A percentile compares a stretch with the other conserved stretches of the same genome.
phyloP scores from a whole-genome alignment of 768 basidiomycete genomes.

The Exsudoporus frostii region DNA sequence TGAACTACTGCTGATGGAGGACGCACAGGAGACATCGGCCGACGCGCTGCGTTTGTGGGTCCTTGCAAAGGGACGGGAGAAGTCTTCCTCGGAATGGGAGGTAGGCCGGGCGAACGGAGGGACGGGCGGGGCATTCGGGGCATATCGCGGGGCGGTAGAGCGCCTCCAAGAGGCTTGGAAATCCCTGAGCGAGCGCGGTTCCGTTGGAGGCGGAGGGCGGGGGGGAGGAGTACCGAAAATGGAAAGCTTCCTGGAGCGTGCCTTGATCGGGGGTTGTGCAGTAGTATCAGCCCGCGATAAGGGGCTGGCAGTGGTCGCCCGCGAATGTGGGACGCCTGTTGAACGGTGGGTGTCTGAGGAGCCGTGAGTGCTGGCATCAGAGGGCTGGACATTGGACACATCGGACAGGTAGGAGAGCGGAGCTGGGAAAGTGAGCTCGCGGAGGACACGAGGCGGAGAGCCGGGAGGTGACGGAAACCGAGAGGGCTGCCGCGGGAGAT shows the following conservation, averaged over 20 bases:
- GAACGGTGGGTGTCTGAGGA: constrained; percentile 4
- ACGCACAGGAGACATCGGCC: constrained; percentile 44
- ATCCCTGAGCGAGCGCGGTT: constrained; percentile 43
- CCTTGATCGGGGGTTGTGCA: constrained; percentile 11
- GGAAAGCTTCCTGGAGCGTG: constrained; percentile 29
- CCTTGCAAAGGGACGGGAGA: constrained; percentile 29
- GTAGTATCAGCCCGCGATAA: constrained; percentile 19
- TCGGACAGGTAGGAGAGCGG: constrained; percentile 54
- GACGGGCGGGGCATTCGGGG: background rate
- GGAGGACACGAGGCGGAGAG: constrained; percentile 32
- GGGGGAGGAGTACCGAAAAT: constrained; percentile 36
- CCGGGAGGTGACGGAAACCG: constrained; percentile 16
- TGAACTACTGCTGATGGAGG: constrained; percentile 27
- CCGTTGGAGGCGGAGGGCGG: constrained; percentile 45
- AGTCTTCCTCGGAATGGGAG: constrained; percentile 41
- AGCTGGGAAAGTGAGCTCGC: constrained; percentile 72
- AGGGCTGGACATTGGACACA: constrained; percentile 6
- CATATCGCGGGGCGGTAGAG: constrained; percentile 12
- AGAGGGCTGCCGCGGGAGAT: constrained; percentile 31
- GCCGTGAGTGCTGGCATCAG: constrained; percentile 7
- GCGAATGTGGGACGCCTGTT: constrained; percentile 1
- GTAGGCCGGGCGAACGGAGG: constrained; percentile 24
- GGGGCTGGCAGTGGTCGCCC: constrained; percentile 13
- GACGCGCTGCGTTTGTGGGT: constrained; percentile 44
- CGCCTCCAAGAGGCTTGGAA: constrained; percentile 53